Base-by-base conservation (phyloP, 1,284 basidiomycete genomes). In the Tremellales sp. region DNA sequence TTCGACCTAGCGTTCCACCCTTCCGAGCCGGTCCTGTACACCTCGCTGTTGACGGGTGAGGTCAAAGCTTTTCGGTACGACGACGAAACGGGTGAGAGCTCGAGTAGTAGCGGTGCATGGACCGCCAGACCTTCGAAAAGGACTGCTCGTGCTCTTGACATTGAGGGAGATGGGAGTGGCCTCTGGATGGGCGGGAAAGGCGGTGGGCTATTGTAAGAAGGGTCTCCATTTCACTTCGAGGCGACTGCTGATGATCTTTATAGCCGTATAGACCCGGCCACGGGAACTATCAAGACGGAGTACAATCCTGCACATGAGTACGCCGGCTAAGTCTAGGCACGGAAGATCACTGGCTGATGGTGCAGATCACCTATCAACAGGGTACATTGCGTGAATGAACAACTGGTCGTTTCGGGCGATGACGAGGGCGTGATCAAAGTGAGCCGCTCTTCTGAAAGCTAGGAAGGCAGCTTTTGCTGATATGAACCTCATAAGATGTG, bases 351-450 rank as follows among this genome's bases (percentile, higher is more conserved):
- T n/a, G 78, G 67, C 79, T 69, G 59, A 70, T 45, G 60, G 33
- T 47, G 75, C 13, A 91, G 89, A 47, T 81, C 85, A 25, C 81
- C 92, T 4, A 85, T 97, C 50, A 92, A 92, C 67, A 85, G 90
- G 49, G 79, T 92, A 33, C 84, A 83, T 63, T 77, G 79, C 56
- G 74, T 89, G 45, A 80, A 81, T 57, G 80, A 84, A 2, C 80
- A 84, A 65, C 74, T 91, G 52, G 70, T 94, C 13, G 83, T 83
- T 13, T 90, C 87, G 2, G 93, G 92, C 17, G 93, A 96, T 64
- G 93, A 97, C 67, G 89, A 94, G 51, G 92, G 93, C 33, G 84
- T 92, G 3, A 84, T 97, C 65, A 92, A 93, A 78, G 89, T 88
- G 48, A 40, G 78, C 66, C 2, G n/a, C 12, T 2, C n/a, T 23